Evolutionary conservation across 352 stramenopile genomes (phyloP), one percentile per base, ranked within the genome.

Genomic region (Globisporangium perplexum): DNA sequence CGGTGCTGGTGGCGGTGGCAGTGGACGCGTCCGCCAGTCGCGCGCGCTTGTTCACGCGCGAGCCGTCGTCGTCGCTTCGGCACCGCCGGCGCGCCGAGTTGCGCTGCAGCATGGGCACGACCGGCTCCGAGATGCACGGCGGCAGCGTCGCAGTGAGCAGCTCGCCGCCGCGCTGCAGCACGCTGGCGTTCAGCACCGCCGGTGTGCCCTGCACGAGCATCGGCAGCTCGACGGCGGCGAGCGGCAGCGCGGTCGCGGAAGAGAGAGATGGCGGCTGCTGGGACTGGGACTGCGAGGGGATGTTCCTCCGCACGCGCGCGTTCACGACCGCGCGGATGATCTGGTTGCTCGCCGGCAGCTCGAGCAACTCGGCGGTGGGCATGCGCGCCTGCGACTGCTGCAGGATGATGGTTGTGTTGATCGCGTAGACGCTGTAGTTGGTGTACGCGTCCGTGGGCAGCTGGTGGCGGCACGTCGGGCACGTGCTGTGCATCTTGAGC

Each of bases 331-430:
- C 84, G 54, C 80, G 82, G 39, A 95, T 93, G 58, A 93, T 78
- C 65, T 93, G 84, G 57, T 93, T 91, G 54, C 80, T 91, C 6
- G 84, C 80, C 2, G 84, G 81, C 24, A 93, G 57, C 57, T 95
- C 82, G 14, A 93, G 66, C 55, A 95, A 57, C 55, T 95, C 82
- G 7, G 69, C 65, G 3, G 80, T 79, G 1, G 84, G 77, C 71
- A 95, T 80, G 36, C 72, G 73, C 26, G 84, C 84, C 36, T 95
- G 84, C 3, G 77, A 88, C 55, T 93, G 78, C 61, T 93, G 84
- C 53, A 95, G 54, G 45, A 95, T 88, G 63, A 95, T 93, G 35
- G 84, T 95, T 20, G 84, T 95, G 65, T 95, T 95, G 69, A 95
- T 95, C 35, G 84, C 82, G 64, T 93, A 93, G 50, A 93, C 80